phyloP scores from a whole-genome alignment of 2,329 filamentous ascomycete species.

The Diaporthe eres region DNA sequence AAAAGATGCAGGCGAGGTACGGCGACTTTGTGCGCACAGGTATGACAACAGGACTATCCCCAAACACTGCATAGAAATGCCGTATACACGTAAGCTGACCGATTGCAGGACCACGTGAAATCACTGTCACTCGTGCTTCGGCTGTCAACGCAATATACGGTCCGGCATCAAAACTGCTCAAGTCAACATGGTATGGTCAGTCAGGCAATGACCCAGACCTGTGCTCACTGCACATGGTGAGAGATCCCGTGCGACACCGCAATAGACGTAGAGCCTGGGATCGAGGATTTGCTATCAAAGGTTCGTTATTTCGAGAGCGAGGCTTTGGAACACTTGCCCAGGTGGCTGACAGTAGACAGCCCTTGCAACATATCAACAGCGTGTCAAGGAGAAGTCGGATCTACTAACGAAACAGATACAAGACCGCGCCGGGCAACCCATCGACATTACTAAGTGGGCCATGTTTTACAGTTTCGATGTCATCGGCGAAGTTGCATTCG shows the following conservation, averaged over 20 bases:
- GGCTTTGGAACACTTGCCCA: no score
- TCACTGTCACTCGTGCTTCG: constrained; percentile 35
- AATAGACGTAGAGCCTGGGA: constrained; percentile 12
- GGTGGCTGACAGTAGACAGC: not conserved
- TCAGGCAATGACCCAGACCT: not conserved
- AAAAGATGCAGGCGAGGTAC: constrained; percentile 19
- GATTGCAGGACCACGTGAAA: constrained; percentile 22
- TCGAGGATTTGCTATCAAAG: constrained; percentile 20
- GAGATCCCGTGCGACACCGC: not conserved
- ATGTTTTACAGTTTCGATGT: constrained; percentile 28
- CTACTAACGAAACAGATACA: not conserved
- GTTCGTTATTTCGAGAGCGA: not conserved
- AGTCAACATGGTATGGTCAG: constrained; percentile 43
- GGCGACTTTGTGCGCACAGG: constrained; percentile 33
- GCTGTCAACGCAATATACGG: constrained; percentile 45
- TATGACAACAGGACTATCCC: not conserved
- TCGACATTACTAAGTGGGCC: constrained; percentile 16
- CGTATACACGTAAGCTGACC: not conserved
- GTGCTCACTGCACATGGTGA: constrained; percentile 20
- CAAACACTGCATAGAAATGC: not conserved
- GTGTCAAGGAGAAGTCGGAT: not conserved
- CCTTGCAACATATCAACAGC: not conserved
- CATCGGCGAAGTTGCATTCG: constrained; percentile 12
- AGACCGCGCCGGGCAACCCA: not conserved
- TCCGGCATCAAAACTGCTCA: constrained; percentile 43